Conservation (phyloP, 176 grass and related monocot species). For the Typha latifolia region DNA sequence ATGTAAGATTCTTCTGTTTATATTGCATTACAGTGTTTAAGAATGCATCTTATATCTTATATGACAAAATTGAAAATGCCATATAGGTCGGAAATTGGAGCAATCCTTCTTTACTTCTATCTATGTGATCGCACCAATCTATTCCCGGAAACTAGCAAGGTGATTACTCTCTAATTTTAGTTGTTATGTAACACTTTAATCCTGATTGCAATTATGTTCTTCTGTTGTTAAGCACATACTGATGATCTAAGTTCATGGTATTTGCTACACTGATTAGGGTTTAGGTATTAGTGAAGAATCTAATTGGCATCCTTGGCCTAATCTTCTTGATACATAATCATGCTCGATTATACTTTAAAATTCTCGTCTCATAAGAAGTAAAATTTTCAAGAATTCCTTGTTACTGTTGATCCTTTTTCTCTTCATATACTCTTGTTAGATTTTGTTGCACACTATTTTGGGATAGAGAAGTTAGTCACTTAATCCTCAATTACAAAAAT, state of each 20-base stretch:
- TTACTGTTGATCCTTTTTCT: no score
- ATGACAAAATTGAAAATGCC: background rate
- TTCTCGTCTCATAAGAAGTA: no score
- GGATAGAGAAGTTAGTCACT: no score
- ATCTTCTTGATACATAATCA: no score
- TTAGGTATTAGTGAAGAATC: background rate
- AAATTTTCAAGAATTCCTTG: no score
- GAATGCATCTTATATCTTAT: background rate
- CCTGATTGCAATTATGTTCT: background rate
- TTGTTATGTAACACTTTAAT: background rate
- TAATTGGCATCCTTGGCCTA: no score
- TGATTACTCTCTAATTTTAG: slow-evolving; percentile 8
- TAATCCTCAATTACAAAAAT: no score
- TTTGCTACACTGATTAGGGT: background rate
- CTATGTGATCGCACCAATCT: slow-evolving; percentile 18
- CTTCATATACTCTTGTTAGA: no score
- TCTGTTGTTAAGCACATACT: background rate
- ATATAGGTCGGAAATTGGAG: slow-evolving; percentile 11
- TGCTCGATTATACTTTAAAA: no score
- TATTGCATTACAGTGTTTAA: background rate
- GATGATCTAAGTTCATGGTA: background rate
- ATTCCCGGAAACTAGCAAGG: slow-evolving; percentile 13
- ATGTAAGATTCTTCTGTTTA: slow-evolving; percentile 7
- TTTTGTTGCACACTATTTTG: no score
- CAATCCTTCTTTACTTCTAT: slow-evolving; percentile 15